These are phyloP conservation scores for Ailanthus altissimus DNA, from an alignment of 345 rosid genomes.

Conservation along the genomic window DNA sequence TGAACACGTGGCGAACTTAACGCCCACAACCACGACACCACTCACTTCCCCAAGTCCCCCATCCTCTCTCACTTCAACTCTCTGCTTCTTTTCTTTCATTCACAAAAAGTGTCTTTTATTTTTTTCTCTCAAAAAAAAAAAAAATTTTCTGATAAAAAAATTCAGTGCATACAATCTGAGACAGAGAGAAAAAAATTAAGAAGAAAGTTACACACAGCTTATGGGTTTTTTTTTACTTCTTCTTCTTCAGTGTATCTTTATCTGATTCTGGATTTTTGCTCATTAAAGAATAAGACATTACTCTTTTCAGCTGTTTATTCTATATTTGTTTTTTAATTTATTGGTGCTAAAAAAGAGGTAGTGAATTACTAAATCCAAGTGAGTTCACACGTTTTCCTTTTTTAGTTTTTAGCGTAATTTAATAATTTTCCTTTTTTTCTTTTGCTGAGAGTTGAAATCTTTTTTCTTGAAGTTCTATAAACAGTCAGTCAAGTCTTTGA, in stretches of 20 bases:
- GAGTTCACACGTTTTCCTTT: not conserved
- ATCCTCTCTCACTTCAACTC: not conserved
- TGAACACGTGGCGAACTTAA: conserved; percentile 51
- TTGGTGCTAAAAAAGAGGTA: no score
- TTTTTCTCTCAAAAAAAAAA: not conserved
- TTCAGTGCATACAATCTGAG: not conserved
- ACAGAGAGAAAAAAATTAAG: not conserved
- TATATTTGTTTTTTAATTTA: not conserved
- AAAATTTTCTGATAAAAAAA: not conserved
- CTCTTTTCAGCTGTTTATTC: not conserved
- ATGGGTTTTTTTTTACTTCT: not conserved
- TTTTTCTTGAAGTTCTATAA: not conserved
- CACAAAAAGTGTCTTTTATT: not conserved
- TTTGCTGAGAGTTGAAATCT: not conserved
- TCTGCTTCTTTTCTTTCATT: not conserved
- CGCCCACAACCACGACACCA: conserved; percentile 28
- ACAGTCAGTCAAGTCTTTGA: not conserved
- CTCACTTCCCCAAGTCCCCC: no score
- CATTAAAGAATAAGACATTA: no score
- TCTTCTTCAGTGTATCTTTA: no score
- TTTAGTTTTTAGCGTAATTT: not conserved
- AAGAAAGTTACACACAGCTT: not conserved
- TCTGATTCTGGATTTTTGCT: no score
- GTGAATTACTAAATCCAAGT: not conserved
- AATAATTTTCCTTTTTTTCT: not conserved